Base-by-base conservation (phyloP, 2,329 filamentous ascomycete genomes). In the Rutstroemia sp. region DNA sequence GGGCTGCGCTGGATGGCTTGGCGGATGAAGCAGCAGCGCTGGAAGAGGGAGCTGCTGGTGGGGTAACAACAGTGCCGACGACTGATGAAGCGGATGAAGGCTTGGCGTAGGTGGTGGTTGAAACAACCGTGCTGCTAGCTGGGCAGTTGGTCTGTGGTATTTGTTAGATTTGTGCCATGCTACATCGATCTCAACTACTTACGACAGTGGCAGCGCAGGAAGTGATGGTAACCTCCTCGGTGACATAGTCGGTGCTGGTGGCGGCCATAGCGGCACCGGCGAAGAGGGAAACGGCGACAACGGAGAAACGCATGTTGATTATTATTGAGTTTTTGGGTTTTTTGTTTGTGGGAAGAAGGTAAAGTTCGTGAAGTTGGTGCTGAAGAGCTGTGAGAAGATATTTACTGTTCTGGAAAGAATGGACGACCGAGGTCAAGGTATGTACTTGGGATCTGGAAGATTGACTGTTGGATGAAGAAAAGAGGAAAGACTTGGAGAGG, bases 391-490 rank as follows among this genome's bases (percentile, higher is more conserved):
- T 57, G 42, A 54, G 54, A 52, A 54, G 55, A 52, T 46, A 21
- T 48, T 52, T 38, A 45, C 34, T 51, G 18, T 63, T 66, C 57
- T 65, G 50, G 60, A 63, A 68, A 67, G 66, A 68, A 65, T 67
- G 65, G 64, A 67, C 65, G 66, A 68, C 66, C 66, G 63, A 63
- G 65, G 66, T 69, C 66, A 67, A 66, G 58, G 48, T 55, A 37
- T 51, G 51, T 58, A 44, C 54, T 47, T 47, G 12, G 56, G 37
- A 56, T 56, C 49, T 60, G 47, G 56, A 62, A 42, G 57, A 34
- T 52, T 51, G 60, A 53, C 56, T 58, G 57, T 61, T 57, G 61
- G 63, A 61, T 65, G 62, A 49, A 54, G 64, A 63, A 38, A 58
- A 49, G 59, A 23, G 25, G 27, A 59, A 52, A 54, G 49, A 39